Evolutionary conservation across 2,329 filamentous ascomycete species (phyloP).

Genomic region (Nakataea oryzae): DNA sequence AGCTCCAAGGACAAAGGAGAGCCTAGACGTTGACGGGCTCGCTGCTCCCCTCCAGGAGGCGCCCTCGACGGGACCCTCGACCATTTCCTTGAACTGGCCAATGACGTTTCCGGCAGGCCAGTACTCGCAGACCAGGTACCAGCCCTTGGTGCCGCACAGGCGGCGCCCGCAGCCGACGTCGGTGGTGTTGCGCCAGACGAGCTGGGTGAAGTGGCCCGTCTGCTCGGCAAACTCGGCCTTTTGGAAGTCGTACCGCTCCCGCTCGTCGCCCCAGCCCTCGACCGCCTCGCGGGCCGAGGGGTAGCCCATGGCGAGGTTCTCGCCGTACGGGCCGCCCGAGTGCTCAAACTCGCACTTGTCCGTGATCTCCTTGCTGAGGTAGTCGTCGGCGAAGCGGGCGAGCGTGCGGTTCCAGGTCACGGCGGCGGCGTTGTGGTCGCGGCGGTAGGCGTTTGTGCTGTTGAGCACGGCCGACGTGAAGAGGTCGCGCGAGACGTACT

Average conservation of each 20-base stretch:
- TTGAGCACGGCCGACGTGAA: slow-evolving; percentile 50
- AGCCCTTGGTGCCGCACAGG: slow-evolving; percentile 37
- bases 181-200: slow-evolving; percentile 58
- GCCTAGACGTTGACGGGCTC: neutral
- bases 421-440: slow-evolving; percentile 46
- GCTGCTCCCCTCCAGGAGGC: neutral
- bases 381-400: slow-evolving; percentile 41
- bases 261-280: slow-evolving; percentile 57
- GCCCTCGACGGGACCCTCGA: slow-evolving; percentile 23
- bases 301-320: slow-evolving; percentile 65
- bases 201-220: slow-evolving; percentile 64
- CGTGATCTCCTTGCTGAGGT: slow-evolving; percentile 24
- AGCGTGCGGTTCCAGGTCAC: slow-evolving; percentile 58
- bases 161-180: slow-evolving; percentile 43
- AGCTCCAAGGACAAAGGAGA: neutral
- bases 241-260: slow-evolving; percentile 46
- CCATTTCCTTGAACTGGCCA: slow-evolving; percentile 37
- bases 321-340: slow-evolving; percentile 55
- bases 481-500: slow-evolving; percentile 20
- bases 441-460: slow-evolving; percentile 56
- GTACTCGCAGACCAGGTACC: slow-evolving; percentile 63
- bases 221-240: slow-evolving; percentile 43
- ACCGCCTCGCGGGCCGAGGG: slow-evolving; percentile 42
- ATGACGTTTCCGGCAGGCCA: slow-evolving; percentile 55
- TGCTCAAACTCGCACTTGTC: slow-evolving; percentile 39